Evolutionary conservation across 257 asterid species (phyloP).

Genomic region (Nicotiana knightiana): DNA sequence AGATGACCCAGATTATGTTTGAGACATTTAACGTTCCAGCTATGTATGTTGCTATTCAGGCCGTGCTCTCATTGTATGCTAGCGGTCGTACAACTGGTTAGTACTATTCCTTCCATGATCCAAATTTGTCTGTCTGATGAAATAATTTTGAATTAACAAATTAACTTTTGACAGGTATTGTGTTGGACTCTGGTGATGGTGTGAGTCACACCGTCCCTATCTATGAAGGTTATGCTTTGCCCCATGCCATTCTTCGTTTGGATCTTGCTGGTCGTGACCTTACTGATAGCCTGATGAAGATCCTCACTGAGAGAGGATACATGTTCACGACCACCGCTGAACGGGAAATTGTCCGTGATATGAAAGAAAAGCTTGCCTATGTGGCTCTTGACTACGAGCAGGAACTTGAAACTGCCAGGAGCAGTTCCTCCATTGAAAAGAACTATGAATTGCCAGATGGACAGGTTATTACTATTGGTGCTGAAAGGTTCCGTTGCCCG

Average conservation of each 20-base stretch:
- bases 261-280: conserved; percentile 52
- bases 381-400: conserved; percentile 48
- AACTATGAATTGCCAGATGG: conserved; percentile 50
- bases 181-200: conserved; percentile 52
- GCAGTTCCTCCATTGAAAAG: conserved; percentile 48
- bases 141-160: neutral
- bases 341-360: conserved; percentile 50
- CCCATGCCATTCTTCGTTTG: conserved; percentile 47
- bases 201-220: conserved; percentile 46
- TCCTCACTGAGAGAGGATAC: conserved; percentile 47
- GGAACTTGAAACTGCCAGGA: conserved; percentile 36
- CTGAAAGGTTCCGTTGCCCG: conserved; percentile 47
- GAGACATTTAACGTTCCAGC: conserved; percentile 47
- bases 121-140: neutral
- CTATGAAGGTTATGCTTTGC: conserved; percentile 44
- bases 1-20: conserved; percentile 49
- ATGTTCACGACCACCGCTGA: conserved; percentile 55
- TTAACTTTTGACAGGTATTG: conserved; percentile 31
- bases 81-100: conserved; percentile 51
- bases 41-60: conserved; percentile 50
- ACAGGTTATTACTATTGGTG: conserved; percentile 44
- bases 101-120: neutral
- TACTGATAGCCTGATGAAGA: conserved; percentile 41
- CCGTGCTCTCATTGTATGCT: conserved; percentile 48
- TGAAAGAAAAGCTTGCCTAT: conserved; percentile 42